Conservation (phyloP, 1,284 basidiomycete species). For the Tilletia setariae region DNA sequence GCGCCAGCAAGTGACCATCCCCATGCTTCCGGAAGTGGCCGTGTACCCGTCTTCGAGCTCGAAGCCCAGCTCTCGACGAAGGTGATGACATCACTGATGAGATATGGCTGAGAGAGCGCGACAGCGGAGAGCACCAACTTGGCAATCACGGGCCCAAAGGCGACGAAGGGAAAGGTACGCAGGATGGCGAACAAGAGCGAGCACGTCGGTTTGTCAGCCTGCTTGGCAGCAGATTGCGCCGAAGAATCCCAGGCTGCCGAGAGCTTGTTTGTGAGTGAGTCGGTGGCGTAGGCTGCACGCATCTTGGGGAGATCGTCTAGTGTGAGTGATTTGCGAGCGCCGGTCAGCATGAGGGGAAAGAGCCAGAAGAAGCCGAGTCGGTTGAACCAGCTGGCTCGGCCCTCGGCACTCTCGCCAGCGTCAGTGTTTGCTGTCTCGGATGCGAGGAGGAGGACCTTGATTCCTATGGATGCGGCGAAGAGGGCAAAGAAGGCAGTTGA, state of each 20-base stretch:
- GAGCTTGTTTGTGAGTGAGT: not conserved
- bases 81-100: conserved; percentile 37
- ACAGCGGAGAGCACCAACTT: conserved; percentile 28
- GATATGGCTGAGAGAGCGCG: conserved; percentile 37
- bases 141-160: not conserved
- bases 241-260: not conserved
- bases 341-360: conserved; percentile 10
- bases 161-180: not conserved
- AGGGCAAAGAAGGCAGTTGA: conserved; percentile 4
- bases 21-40: conserved; percentile 31
- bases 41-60: conserved; percentile 16
- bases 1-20: conserved; percentile 49
- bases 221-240: not conserved
- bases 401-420: not conserved
- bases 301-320: not conserved
- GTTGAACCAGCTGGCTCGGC: not conserved
- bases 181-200: not conserved
- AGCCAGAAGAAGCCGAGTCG: conserved; percentile 18
- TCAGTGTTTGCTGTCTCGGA: conserved; percentile 3
- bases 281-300: not conserved
- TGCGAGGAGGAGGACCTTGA: conserved; percentile 8
- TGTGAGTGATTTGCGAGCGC: not conserved
- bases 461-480: conserved; percentile 2
- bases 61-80: conserved; percentile 37
- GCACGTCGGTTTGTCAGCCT: not conserved